phyloP scores from a whole-genome alignment of 2,329 filamentous ascomycete genomes.

The Cladophialophora psammophila region DNA sequence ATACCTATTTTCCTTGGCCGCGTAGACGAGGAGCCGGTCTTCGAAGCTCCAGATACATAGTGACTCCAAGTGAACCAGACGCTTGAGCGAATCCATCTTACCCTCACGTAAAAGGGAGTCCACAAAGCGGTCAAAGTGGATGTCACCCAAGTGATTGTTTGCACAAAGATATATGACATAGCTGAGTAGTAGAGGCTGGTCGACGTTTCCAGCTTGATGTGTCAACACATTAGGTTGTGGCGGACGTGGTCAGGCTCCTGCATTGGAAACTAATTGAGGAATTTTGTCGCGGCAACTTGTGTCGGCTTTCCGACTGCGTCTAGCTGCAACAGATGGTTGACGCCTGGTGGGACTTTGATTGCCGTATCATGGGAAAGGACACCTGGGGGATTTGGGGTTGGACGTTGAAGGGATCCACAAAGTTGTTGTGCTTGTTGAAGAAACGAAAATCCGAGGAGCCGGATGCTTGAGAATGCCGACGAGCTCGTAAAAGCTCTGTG shows the following conservation, averaged over 20 bases:
- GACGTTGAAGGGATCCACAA: too few species aligned
- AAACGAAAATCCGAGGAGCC: background rate
- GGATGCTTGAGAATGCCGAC: background rate
- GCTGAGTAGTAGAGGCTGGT: background rate
- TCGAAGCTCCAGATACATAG: background rate
- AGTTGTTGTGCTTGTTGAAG: background rate
- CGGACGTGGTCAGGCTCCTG: background rate
- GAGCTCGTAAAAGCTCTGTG: background rate
- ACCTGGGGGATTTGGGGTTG: too few species aligned
- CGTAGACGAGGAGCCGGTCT: background rate
- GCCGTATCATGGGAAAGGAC: too few species aligned
- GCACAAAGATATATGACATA: constrained; percentile 11
- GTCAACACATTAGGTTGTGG: background rate
- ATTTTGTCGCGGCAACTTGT: background rate
- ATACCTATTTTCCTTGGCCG: background rate
- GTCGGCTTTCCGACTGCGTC: background rate
- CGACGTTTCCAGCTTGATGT: background rate
- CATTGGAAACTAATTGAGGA: background rate
- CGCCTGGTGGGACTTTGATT: too few species aligned
- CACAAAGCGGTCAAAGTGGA: background rate
- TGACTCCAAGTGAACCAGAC: background rate
- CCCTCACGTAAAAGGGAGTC: background rate
- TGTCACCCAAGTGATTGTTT: constrained; percentile 1
- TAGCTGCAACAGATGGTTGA: too few species aligned
- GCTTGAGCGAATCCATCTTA: background rate